phyloP scores from a whole-genome alignment of 805 yeast genomes.

The Deakozyma indianensis region DNA sequence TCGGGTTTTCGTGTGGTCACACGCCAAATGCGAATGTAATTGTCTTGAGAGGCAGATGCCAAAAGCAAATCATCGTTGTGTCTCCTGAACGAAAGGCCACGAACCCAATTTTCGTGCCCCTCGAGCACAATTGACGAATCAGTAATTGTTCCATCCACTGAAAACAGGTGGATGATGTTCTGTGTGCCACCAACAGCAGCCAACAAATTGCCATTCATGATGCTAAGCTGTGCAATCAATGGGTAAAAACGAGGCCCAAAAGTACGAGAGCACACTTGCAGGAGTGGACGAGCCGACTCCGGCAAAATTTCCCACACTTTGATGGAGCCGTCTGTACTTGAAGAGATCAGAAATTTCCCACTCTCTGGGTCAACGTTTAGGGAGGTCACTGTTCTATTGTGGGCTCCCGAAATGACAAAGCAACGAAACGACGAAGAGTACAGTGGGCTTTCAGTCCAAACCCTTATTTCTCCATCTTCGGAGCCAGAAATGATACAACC shows the following conservation, averaged over 20 bases:
- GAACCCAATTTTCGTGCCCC: constrained; percentile 97
- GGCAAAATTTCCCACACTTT: neutral
- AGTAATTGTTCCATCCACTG: neutral
- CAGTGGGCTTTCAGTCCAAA: neutral
- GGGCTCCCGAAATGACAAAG: neutral
- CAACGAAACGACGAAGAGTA: neutral
- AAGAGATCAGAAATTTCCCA: neutral
- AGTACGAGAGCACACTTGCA: neutral
- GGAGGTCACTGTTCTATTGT: neutral
- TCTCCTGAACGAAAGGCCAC: constrained; percentile 47
- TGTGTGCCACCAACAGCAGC: constrained; percentile 1
- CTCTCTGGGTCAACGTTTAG: neutral
- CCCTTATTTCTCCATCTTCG: neutral
- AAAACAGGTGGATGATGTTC: neutral
- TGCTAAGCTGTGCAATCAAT: neutral
- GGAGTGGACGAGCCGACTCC: neutral
- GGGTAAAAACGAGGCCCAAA: neutral
- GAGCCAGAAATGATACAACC: neutral
- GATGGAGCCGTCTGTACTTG: neutral
- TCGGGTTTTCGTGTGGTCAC: constrained; percentile 17
- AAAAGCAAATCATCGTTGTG: constrained; percentile 39
- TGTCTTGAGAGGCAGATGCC: constrained; percentile 88
- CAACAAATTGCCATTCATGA: neutral
- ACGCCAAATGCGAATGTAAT: constrained; percentile 85
- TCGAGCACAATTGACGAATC: constrained; percentile 25